These are phyloP conservation scores for Trifolium fragiferum DNA, from an alignment of 306 rosid species.

Conservation along the genomic window DNA sequence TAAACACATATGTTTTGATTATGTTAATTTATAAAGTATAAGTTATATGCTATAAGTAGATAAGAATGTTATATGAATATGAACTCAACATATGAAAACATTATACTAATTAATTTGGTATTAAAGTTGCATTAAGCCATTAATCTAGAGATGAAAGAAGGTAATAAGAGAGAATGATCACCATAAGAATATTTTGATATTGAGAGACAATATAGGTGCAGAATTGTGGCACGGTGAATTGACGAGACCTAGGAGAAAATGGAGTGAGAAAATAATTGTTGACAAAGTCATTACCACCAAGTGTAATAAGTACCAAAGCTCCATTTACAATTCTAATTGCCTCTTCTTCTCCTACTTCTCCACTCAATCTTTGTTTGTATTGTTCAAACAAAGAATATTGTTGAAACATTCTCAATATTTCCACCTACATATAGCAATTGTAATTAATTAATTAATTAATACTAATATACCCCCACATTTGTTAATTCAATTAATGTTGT, in stretches of 20 bases:
- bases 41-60: too few species aligned
- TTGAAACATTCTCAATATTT: constrained; percentile 55
- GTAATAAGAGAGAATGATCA: neutral
- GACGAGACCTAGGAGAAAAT: constrained; percentile 53
- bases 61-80: neutral
- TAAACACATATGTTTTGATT: too few species aligned
- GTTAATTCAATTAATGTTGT: too few species aligned
- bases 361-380: constrained; percentile 53
- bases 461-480: neutral
- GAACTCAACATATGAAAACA: neutral
- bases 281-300: constrained; percentile 74
- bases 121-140: too few species aligned
- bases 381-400: constrained; percentile 51
- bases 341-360: constrained; percentile 47
- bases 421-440: constrained; percentile 38
- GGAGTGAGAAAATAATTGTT: constrained; percentile 68
- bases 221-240: constrained; percentile 57
- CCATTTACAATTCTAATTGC: constrained; percentile 47
- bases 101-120: neutral
- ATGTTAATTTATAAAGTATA: too few species aligned
- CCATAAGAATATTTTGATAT: constrained; percentile 56
- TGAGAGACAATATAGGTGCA: constrained; percentile 55
- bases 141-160: neutral
- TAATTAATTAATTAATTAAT: neutral
- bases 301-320: constrained; percentile 56